Evolutionary conservation across 2,329 filamentous ascomycete species (phyloP).

Genomic region (Leptographium lundbergii): DNA sequence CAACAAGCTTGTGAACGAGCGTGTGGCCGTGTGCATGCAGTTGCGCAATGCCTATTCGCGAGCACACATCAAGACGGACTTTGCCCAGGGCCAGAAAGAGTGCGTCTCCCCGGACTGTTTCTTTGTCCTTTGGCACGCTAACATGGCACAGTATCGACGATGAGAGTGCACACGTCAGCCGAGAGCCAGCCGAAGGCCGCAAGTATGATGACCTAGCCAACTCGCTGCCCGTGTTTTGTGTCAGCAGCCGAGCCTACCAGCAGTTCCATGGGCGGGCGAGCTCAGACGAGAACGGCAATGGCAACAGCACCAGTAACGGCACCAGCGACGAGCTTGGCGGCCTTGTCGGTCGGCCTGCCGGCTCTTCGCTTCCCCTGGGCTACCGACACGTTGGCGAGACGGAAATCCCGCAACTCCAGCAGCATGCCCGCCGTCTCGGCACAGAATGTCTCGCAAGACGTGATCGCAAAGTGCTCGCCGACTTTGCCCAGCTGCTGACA

Average conservation of each 20-base stretch:
- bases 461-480: slow-evolving; percentile 37
- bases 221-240: slow-evolving; percentile 50
- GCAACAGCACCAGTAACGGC: neutral
- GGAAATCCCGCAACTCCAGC: slow-evolving; percentile 44
- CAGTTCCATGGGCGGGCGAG: slow-evolving; percentile 42
- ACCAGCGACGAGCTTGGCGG: neutral
- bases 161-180: slow-evolving; percentile 38
- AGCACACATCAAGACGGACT: slow-evolving; percentile 41
- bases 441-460: slow-evolving; percentile 16
- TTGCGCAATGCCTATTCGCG: slow-evolving; percentile 44
- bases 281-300: slow-evolving; percentile 27
- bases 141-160: slow-evolving; percentile 32
- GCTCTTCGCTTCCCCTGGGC: slow-evolving; percentile 26
- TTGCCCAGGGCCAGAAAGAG: slow-evolving; percentile 46
- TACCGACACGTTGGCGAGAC: slow-evolving; percentile 42
- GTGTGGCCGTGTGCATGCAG: slow-evolving; percentile 32
- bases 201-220: slow-evolving; percentile 45
- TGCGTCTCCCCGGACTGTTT: slow-evolving; percentile 13
- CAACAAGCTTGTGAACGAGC: slow-evolving; percentile 10
- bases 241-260: slow-evolving; percentile 50
- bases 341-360: neutral
- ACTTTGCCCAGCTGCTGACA: slow-evolving; percentile 18
- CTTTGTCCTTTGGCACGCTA: neutral
- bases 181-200: slow-evolving; percentile 40
- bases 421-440: slow-evolving; percentile 46